Conservation (phyloP, 2,329 filamentous ascomycete species). For the Neonectria neomacrospora region DNA sequence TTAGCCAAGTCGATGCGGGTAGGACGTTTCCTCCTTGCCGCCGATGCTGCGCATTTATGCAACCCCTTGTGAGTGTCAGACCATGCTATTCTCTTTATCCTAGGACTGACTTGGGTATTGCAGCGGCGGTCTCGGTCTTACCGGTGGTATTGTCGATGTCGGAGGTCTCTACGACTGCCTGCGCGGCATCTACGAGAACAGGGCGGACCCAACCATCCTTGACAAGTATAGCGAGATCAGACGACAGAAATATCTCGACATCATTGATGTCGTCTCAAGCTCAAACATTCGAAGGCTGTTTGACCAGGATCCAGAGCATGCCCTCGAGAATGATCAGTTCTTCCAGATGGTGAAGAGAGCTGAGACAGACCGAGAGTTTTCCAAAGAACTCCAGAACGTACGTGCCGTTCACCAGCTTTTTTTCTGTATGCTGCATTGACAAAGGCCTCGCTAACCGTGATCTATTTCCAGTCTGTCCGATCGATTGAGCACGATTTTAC, state of each 20-base stretch:
- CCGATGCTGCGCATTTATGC: constrained; percentile 69
- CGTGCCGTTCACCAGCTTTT: not conserved
- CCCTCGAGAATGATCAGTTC: constrained; percentile 23
- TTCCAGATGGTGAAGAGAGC: constrained; percentile 22
- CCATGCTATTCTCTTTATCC: not conserved
- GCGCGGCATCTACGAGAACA: constrained; percentile 12
- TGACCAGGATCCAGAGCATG: constrained; percentile 10
- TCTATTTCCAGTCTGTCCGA: not conserved
- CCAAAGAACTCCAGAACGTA: not conserved
- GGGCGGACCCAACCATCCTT: constrained; percentile 23
- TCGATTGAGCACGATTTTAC: constrained; percentile 4
- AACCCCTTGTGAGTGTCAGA: constrained; percentile 51
- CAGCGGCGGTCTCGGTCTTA: constrained; percentile 70
- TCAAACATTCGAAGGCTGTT: constrained; percentile 20
- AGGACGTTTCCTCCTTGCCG: constrained; percentile 66
- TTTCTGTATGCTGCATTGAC: not conserved
- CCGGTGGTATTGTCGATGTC: constrained; percentile 72
- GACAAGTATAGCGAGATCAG: constrained; percentile 23
- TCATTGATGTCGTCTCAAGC: constrained; percentile 23
- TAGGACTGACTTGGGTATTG: not conserved
- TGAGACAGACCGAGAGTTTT: constrained; percentile 10
- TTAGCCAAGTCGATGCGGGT: constrained; percentile 68
- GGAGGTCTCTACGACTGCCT: constrained; percentile 71
- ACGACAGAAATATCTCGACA: constrained; percentile 20
- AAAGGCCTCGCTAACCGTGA: not conserved